These are phyloP conservation scores for Brassica cretica DNA, from an alignment of 345 rosid species.

Conservation along the genomic window DNA sequence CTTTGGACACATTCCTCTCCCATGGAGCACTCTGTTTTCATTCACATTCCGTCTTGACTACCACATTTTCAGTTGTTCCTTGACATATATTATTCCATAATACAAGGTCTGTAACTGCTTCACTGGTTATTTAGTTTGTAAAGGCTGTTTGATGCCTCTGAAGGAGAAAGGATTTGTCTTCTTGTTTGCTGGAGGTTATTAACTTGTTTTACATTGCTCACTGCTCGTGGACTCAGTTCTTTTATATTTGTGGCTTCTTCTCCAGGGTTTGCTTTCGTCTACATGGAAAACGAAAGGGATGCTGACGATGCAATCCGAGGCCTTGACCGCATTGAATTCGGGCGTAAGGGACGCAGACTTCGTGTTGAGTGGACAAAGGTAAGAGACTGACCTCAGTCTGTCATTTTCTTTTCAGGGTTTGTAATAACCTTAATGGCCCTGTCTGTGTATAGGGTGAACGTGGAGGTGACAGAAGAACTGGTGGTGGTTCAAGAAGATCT, in stretches of 20 bases:
- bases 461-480: background rate
- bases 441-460: background rate
- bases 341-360: constrained; percentile 73
- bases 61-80: constrained; percentile 81
- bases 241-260: background rate
- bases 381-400: too few species aligned
- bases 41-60: background rate
- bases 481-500: background rate
- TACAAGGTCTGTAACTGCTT: constrained; percentile 92
- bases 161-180: constrained; percentile 24
- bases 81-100: constrained; percentile 75
- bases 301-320: constrained; percentile 90
- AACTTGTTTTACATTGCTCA: background rate
- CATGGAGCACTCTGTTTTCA: background rate
- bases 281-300: background rate
- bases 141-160: constrained; percentile 28
- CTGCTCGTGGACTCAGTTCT: constrained; percentile 19
- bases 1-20: constrained; percentile 57
- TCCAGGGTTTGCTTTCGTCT: background rate
- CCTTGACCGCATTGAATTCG: constrained; percentile 82
- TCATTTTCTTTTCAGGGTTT: too few species aligned
- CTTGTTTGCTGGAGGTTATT: background rate
- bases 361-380: constrained; percentile 87
- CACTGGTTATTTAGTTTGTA: constrained; percentile 64
- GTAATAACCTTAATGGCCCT: background rate